phyloP scores from a whole-genome alignment of 2,329 filamentous ascomycete species.

The Trichoderma citrinoviride region DNA sequence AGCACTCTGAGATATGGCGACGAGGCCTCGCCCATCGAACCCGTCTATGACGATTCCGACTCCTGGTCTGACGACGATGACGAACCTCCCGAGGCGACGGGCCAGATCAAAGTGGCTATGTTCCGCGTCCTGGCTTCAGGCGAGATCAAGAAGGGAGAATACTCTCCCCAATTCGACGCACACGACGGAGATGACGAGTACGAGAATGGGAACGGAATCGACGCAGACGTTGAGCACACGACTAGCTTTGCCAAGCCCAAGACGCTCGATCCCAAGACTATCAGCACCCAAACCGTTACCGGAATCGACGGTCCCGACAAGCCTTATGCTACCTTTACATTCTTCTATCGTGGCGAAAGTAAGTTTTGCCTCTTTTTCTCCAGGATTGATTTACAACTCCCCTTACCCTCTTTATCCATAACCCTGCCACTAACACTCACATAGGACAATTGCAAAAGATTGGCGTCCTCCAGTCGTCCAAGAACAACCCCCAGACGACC shows the following conservation, averaged over 20 bases:
- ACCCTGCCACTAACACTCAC: conserved; percentile 24
- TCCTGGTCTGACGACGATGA: conserved; percentile 78
- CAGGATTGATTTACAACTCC: too few species aligned
- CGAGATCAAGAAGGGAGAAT: conserved; percentile 97
- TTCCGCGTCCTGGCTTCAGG: conserved; percentile 93
- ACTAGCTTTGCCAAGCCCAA: conserved; percentile 98
- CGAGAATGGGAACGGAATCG: conserved; percentile 55
- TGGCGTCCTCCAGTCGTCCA: conserved; percentile 74
- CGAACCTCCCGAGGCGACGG: conserved; percentile 87
- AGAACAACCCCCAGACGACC: conserved; percentile 59
- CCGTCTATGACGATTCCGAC: conserved; percentile 65
- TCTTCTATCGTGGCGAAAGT: conserved; percentile 96
- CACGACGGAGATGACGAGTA: conserved; percentile 87
- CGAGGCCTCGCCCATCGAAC: conserved; percentile 73
- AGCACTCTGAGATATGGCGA: conserved; percentile 77
- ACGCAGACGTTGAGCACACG: conserved; percentile 89
- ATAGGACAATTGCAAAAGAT: conserved; percentile 94
- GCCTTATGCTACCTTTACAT: conserved; percentile 95
- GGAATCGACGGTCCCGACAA: conserved; percentile 95
- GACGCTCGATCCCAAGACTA: conserved; percentile 91
- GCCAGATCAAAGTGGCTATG: conserved; percentile 96
- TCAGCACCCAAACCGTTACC: conserved; percentile 98
- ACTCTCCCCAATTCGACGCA: conserved; percentile 94
- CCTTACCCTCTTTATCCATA: background rate
- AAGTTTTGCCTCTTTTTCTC: conserved; percentile 38